These are phyloP conservation scores for Coemansia sp. DNA, from an alignment of 192 early-diverging fungal genomes.

Conservation along the genomic window DNA sequence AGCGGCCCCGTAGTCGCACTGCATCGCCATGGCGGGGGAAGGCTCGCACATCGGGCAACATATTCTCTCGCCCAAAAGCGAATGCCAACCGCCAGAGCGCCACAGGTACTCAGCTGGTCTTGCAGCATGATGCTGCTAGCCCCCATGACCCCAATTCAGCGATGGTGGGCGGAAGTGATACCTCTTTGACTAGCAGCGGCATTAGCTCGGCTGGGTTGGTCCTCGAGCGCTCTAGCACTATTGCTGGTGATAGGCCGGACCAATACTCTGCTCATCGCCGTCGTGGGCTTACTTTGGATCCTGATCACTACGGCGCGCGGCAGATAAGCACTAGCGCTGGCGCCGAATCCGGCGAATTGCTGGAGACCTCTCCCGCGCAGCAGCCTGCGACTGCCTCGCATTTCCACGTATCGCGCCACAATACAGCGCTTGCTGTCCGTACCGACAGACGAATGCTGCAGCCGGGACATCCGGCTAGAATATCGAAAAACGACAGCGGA, in stretches of 20 bases:
- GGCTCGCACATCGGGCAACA: slow-evolving; percentile 19
- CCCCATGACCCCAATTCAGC: neutral
- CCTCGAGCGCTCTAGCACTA: slow-evolving; percentile 18
- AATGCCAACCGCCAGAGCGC: slow-evolving; percentile 19
- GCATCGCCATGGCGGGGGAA: slow-evolving; percentile 43
- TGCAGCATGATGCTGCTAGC: neutral
- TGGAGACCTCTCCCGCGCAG: slow-evolving; percentile 2
- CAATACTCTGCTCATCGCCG: slow-evolving; percentile 23
- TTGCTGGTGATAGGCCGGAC: slow-evolving; percentile 2
- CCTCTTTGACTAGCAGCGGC: slow-evolving; percentile 8
- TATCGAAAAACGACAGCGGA: slow-evolving; percentile 29
- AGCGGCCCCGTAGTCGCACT: slow-evolving; percentile 38
- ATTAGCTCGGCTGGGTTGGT: slow-evolving; percentile 38
- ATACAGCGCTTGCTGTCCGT: slow-evolving; percentile 23
- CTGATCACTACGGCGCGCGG: slow-evolving; percentile 25
- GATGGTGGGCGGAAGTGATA: neutral
- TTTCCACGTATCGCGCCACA: slow-evolving; percentile 34
- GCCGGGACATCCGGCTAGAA: slow-evolving; percentile 8
- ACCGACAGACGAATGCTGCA: slow-evolving; percentile 3
- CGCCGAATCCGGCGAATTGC: neutral
- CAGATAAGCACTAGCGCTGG: slow-evolving; percentile 10
- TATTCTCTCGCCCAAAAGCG: slow-evolving; percentile 37
- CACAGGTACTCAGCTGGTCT: slow-evolving; percentile 2
- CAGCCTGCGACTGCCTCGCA: slow-evolving; percentile 24
- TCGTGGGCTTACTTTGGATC: slow-evolving; percentile 45